Base-by-base conservation (phyloP, 1,284 basidiomycete genomes). In the Nidula niveotomentosa region DNA sequence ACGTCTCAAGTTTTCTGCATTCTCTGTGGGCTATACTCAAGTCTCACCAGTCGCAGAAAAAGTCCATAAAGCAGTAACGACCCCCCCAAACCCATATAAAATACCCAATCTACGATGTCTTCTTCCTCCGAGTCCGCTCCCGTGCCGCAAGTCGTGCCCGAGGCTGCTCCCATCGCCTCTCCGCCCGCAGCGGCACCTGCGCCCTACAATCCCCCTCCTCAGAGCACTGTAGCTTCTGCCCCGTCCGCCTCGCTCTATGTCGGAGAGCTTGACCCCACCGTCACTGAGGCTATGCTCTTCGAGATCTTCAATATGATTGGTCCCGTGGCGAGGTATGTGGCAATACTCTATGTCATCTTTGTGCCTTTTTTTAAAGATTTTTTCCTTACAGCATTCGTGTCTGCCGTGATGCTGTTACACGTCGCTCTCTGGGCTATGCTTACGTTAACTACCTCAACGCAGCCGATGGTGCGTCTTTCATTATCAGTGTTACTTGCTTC, bases 231-330 rank as follows among this genome's bases (percentile, higher is more conserved):
- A 54, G 76, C 84, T 57, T 78, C 88, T 56, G 81, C 89, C 56
- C 89, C 91, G 46, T 93, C 91, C 56, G 93, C 96, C 39, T 97
- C 94, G 58, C 92, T 99, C 68, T 99, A 99, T 77, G 97, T 99
- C 61, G 97, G 97, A 62, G 97, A 99, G 81, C 91, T 99, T 65
- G 97, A 99, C 77, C 89, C 91, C 63, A 91, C 91, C 62, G 96
- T 99, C 74, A 95, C 96, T 52, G 97, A 99, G 83, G 96, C 97
- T 59, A 98, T 98, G 93, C 85, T 99, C 58, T 99, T 98, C 71
- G 97, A 99, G 83, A 99, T 99, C 73, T 99, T 99, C 85, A 98
- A 96, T 77, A 97, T 99, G 94, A 94, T 99, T 75, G 97, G 97
- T 56, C 96, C 96, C 55, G 97, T 99, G 62, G 95, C 95, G 58